Percentiles rank a stretch among this genome's conserved stretches.
Evolutionary conservation across 176 grass and related monocot species (phyloP).

Genomic region (Themeda triandra): DNA sequence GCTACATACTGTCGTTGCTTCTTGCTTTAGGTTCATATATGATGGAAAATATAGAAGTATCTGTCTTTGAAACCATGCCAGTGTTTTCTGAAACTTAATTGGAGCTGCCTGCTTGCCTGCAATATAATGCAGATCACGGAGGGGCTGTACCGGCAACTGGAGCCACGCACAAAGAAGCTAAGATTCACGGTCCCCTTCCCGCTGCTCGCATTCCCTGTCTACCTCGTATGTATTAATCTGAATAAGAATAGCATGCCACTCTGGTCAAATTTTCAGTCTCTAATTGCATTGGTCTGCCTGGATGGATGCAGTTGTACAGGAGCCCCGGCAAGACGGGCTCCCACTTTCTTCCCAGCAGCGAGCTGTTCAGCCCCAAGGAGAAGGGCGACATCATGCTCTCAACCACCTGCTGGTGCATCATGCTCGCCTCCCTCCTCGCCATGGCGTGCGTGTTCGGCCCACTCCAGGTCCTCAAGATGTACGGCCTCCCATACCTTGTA

Average conservation of each 20-base stretch:
- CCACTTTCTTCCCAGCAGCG: constrained; percentile 71
- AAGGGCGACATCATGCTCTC: constrained; percentile 54
- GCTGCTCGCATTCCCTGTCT: constrained; percentile 72
- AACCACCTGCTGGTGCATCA: constrained; percentile 66
- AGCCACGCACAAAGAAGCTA: constrained; percentile 44
- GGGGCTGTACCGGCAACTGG: constrained; percentile 48
- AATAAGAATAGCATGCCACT: background rate
- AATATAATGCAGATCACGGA: constrained; percentile 56
- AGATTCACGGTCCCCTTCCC: constrained; percentile 62
- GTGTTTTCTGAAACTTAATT: too few relatives aligned
- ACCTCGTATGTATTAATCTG: constrained; percentile 50
- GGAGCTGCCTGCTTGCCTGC: too few relatives aligned
- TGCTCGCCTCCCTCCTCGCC: constrained; percentile 47
- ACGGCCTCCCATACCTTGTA: constrained; percentile 66
- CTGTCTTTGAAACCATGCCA: too few relatives aligned
- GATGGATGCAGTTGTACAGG: constrained; percentile 57
- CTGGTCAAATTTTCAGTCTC: too few relatives aligned
- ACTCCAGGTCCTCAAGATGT: constrained; percentile 50
- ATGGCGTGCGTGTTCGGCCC: constrained; percentile 42
- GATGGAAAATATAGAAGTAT: too few relatives aligned
- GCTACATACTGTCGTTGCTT: too few relatives aligned
- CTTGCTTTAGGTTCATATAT: too few relatives aligned
- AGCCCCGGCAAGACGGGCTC: constrained; percentile 75
- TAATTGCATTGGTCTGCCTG: too few relatives aligned
- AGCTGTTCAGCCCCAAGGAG: constrained; percentile 64